Base-by-base conservation (phyloP, 768 basidiomycete species). In the Mycena chlorophos region DNA sequence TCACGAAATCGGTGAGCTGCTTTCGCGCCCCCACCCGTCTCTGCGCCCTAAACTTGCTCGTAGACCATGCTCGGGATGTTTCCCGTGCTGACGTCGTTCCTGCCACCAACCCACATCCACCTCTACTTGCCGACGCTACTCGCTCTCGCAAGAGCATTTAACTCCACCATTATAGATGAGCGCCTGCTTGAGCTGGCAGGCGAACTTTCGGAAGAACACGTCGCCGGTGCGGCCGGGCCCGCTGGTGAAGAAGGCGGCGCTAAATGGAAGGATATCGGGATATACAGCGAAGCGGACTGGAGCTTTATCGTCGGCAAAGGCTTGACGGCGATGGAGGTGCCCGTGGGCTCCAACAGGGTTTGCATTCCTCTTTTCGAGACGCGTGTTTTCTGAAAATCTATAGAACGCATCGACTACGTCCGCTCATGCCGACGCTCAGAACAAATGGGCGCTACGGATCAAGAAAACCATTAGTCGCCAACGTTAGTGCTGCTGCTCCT, bases 271-370 rank as follows among this genome's bases (percentile, higher is more conserved):
- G 89, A 91, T 61, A 81, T 98, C 30, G 95, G 95, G 13, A 94
- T 98, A 52, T 94, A 93, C 83, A 86, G 83, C 4, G 82, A 91
- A 54, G 76, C 82, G 39, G 86, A 98, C 69, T 98, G 93, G 86
- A 83, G 84, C 52, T 75, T 88, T 25, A 73, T 98, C 47, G 82
- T 94, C 60, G 85, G 86, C 30, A 95, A 94, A 68, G 88, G 89
- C 14, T 73, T 98, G 29, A 79, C 82, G 28, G 87, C 89, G 4
- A 87, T 93, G 85, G 86, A 83, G 69, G 84, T 89, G 30, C 87
- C 91, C 39, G 83, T 91, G 49, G 90, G 88, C 10, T 77, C 79
- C 20, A 82, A 81, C 52, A 78, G 82, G 68, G 89, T 89, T 68
- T 64, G 70, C 54, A 26, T 5, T 23, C 23, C 58, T 31, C 38